A percentile compares a stretch with the other conserved stretches of the same genome.
Evolutionary conservation across 345 rosid genomes (phyloP).

Genomic region (Pistacia integerrima): DNA sequence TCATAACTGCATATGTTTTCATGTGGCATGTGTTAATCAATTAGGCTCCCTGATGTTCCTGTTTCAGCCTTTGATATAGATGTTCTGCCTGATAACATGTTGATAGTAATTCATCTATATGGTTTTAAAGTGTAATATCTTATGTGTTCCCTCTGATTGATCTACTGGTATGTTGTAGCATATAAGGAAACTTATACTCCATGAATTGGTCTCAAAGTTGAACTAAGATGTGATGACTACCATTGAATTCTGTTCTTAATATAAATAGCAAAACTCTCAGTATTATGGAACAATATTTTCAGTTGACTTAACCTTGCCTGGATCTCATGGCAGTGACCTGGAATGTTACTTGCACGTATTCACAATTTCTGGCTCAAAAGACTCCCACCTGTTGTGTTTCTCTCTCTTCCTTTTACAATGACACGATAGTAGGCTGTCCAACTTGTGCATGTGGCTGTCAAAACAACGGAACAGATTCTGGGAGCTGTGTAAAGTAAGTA

Average conservation of each 20-base stretch:
- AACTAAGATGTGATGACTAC: not conserved
- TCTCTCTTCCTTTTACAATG: slow-evolving; percentile 81
- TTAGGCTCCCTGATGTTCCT: not conserved
- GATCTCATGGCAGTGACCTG: slow-evolving; percentile 80
- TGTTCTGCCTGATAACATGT: not conserved
- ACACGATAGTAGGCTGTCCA: slow-evolving; percentile 81
- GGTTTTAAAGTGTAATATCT: not conserved
- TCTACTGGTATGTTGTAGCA: not conserved
- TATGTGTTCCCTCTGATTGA: not conserved
- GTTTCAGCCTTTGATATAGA: not conserved
- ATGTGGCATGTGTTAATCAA: not conserved
- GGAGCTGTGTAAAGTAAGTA: slow-evolving; percentile 69
- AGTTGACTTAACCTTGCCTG: slow-evolving; percentile 9
- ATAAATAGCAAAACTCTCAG: not conserved
- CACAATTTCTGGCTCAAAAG: slow-evolving; percentile 84
- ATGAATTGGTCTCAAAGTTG: not conserved
- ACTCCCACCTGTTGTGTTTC: slow-evolving; percentile 92
- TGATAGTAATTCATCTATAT: not conserved
- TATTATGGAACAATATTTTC: not conserved
- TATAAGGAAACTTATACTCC: not conserved
- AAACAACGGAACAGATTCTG: slow-evolving; percentile 46
- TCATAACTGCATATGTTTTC: not conserved
- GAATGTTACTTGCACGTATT: slow-evolving; percentile 92
- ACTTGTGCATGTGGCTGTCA: slow-evolving; percentile 85
- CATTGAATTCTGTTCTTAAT: not conserved